A percentile compares a stretch with the other conserved stretches of the same genome.
These are phyloP conservation scores for Teunomyces pallodes DNA, from an alignment of 805 yeast species.

Conservation along the genomic window DNA sequence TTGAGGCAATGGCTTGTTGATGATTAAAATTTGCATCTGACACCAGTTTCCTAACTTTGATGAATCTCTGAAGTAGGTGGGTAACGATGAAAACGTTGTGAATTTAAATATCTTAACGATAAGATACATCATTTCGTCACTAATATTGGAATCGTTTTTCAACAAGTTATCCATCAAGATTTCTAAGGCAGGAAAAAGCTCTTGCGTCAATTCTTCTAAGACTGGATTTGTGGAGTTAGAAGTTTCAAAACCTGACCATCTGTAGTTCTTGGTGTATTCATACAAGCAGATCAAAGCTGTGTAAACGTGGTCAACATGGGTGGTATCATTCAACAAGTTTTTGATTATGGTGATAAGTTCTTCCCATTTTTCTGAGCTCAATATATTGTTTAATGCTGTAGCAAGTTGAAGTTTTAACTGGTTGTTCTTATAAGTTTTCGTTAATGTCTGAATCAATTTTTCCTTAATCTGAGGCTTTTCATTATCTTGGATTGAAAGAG, in stretches of 20 bases:
- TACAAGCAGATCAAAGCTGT: constrained; percentile 40
- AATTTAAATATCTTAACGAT: constrained; percentile 41
- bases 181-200: constrained; percentile 38
- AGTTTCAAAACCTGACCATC: constrained; percentile 47
- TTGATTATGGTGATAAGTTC: constrained; percentile 39
- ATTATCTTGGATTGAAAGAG: constrained; percentile 23
- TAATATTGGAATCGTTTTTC: constrained; percentile 15
- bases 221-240: constrained; percentile 32
- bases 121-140: constrained; percentile 39
- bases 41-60: constrained; percentile 42
- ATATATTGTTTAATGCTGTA: constrained; percentile 53
- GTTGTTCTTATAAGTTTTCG: constrained; percentile 30
- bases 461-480: constrained; percentile 38
- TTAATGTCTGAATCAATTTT: constrained; percentile 41
- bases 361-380: constrained; percentile 48
- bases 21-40: constrained; percentile 34
- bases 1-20: constrained; percentile 38
- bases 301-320: constrained; percentile 36
- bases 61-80: constrained; percentile 35
- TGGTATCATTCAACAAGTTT: constrained; percentile 40
- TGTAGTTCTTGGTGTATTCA: constrained; percentile 40
- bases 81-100: constrained; percentile 36
- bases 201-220: constrained; percentile 35
- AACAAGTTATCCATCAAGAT: constrained; percentile 26
- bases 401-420: constrained; percentile 56